phyloP scores from a whole-genome alignment of 768 basidiomycete species.

The Lactarius quietus region DNA sequence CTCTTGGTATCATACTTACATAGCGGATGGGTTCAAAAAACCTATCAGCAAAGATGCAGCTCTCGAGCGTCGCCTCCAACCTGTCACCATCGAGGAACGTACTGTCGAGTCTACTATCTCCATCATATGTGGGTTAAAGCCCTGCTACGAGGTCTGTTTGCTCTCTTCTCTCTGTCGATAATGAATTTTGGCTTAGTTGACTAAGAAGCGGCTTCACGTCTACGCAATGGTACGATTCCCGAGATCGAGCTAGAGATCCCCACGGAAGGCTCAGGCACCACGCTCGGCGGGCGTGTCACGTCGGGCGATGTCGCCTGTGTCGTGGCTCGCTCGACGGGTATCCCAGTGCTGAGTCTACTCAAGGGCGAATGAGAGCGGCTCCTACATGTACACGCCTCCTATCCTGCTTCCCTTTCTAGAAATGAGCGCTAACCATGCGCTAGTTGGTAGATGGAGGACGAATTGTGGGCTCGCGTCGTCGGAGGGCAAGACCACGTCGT shows the following conservation, averaged over 20 bases:
- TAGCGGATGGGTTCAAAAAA: slow-evolving; percentile 86
- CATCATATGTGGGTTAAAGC: slow-evolving; percentile 82
- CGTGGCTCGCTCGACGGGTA: slow-evolving; percentile 85
- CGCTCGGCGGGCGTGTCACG: slow-evolving; percentile 84
- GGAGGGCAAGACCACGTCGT: slow-evolving; percentile 94
- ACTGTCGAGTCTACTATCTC: slow-evolving; percentile 80
- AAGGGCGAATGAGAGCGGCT: slow-evolving; percentile 89
- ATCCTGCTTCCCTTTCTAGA: background rate
- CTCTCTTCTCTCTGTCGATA: no score
- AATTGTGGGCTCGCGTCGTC: slow-evolving; percentile 68
- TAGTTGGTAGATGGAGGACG: slow-evolving; percentile 75
- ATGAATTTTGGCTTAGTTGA: slow-evolving; percentile 44
- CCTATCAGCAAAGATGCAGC: slow-evolving; percentile 91
- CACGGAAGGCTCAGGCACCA: slow-evolving; percentile 47
- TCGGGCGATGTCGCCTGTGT: slow-evolving; percentile 87
- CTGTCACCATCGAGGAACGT: slow-evolving; percentile 85
- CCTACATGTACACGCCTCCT: slow-evolving; percentile 60
- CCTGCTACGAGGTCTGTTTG: slow-evolving; percentile 61
- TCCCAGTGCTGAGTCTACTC: slow-evolving; percentile 83
- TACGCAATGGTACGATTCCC: slow-evolving; percentile 83
- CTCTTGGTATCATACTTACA: background rate
- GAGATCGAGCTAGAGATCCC: slow-evolving; percentile 73
- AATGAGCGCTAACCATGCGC: slow-evolving; percentile 7
- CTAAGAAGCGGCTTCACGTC: slow-evolving; percentile 76
- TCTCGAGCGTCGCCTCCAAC: slow-evolving; percentile 87